Percentiles rank a stretch among this genome's conserved stretches.
phyloP scores from a whole-genome alignment of 2,329 filamentous ascomycete species.

The Trichoderma asperellum region DNA sequence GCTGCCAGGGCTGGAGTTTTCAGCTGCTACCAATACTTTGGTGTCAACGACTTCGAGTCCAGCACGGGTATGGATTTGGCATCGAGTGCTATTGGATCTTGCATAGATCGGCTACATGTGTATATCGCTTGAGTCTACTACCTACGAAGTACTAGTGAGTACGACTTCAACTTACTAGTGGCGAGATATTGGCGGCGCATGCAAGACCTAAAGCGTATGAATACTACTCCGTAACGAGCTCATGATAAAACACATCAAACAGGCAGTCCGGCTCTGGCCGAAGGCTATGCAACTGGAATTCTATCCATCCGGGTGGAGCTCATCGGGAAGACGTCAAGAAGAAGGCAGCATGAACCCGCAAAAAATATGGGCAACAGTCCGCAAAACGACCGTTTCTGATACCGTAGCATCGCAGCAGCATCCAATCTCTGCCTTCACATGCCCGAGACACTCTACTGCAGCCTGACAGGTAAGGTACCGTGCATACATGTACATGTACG shows the following conservation, averaged over 20 bases:
- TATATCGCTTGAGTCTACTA: not conserved
- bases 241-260: not conserved
- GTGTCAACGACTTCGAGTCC: not conserved
- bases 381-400: not conserved
- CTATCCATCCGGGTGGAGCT: not conserved
- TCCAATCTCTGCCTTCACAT: not conserved
- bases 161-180: not conserved
- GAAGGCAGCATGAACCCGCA: not conserved
- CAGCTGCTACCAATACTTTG: not conserved
- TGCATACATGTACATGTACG: not conserved
- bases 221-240: not conserved
- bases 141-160: not conserved
- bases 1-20: not conserved
- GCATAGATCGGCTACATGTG: not conserved
- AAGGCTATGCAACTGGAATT: not conserved
- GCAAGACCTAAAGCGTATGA: not conserved
- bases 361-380: not conserved
- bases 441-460: not conserved
- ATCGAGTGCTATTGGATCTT: not conserved
- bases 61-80: too few species aligned
- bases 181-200: too few species aligned
- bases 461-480: not conserved
- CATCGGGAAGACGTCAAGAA: not conserved
- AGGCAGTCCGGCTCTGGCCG: slow-evolving; percentile 22
- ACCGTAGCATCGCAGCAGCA: not conserved